Percentiles rank a stretch among this genome's conserved stretches.
Conservation (phyloP, 371 early-diverging fungal genomes). For the Mortierella sp. region DNA sequence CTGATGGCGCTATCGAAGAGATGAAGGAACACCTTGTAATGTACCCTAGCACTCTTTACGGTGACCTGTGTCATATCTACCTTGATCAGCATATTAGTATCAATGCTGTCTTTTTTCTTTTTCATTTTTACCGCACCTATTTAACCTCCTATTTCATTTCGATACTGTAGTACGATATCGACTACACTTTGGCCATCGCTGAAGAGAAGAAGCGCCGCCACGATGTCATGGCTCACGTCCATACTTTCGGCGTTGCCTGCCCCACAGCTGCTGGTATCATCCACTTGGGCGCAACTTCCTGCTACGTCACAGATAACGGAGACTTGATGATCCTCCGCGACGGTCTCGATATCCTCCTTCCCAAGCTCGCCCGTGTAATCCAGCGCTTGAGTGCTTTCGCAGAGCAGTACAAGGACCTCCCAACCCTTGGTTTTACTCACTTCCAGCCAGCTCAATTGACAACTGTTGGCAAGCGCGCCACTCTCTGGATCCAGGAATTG, state of each 20-base stretch:
- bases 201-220: constrained; percentile 97
- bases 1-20: constrained; percentile 87
- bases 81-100: background rate
- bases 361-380: constrained; percentile 88
- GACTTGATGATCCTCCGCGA: constrained; percentile 96
- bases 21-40: constrained; percentile 88
- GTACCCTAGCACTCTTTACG: background rate
- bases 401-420: constrained; percentile 82
- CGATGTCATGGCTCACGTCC: constrained; percentile 99
- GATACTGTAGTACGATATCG: constrained; percentile 75
- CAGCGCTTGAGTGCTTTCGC: constrained; percentile 87
- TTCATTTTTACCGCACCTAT: background rate
- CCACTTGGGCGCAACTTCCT: constrained; percentile 97
- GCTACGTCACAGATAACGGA: constrained; percentile 98
- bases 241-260: constrained; percentile 93
- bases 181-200: constrained; percentile 89
- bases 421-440: constrained; percentile 98
- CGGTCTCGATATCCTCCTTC: constrained; percentile 91
- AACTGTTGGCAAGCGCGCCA: constrained; percentile 98
- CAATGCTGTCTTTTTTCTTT: background rate
- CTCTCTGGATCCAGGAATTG: constrained; percentile 95
- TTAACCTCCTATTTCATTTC: background rate
- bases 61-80: too few species aligned
- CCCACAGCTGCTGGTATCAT: constrained; percentile 96
- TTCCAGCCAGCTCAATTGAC: constrained; percentile 98